Conservation (phyloP, 495 filamentous ascomycete genomes). For the Penicillium lagena region DNA sequence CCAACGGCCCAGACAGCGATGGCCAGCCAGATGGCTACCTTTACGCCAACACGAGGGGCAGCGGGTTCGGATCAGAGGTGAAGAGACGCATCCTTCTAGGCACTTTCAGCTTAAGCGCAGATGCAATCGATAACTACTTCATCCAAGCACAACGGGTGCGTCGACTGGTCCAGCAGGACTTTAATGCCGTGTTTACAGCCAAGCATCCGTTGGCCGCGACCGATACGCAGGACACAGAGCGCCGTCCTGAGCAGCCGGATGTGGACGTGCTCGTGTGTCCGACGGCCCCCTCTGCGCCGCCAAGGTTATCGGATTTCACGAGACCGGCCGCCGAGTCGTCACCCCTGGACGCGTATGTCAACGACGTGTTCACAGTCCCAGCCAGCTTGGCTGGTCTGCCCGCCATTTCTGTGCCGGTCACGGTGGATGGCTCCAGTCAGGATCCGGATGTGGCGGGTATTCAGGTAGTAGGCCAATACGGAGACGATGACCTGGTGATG, state of each 20-base stretch:
- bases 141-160: conserved; percentile 86
- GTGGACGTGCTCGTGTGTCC: conserved; percentile 89
- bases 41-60: conserved; percentile 66
- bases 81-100: conserved; percentile 81
- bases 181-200: conserved; percentile 67
- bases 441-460: conserved; percentile 54
- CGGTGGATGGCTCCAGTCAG: conserved; percentile 15
- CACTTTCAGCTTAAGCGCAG: conserved; percentile 83
- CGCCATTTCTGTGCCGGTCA: conserved; percentile 76
- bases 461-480: conserved; percentile 88
- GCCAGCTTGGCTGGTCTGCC: conserved; percentile 90
- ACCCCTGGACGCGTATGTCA: conserved; percentile 64
- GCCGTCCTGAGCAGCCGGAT: conserved; percentile 33
- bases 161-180: conserved; percentile 76
- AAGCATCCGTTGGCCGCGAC: conserved; percentile 52
- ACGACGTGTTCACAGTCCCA: conserved; percentile 93
- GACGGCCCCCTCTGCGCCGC: conserved; percentile 74
- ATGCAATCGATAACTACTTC: conserved; percentile 94
- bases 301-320: conserved; percentile 48
- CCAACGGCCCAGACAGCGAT: conserved; percentile 20
- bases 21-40: conserved; percentile 47
- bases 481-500: conserved; percentile 62
- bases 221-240: conserved; percentile 28
- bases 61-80: conserved; percentile 78
- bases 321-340: conserved; percentile 19